Conservation (phyloP, 192 early-diverging fungal species). For the Kappamyces sp. region DNA sequence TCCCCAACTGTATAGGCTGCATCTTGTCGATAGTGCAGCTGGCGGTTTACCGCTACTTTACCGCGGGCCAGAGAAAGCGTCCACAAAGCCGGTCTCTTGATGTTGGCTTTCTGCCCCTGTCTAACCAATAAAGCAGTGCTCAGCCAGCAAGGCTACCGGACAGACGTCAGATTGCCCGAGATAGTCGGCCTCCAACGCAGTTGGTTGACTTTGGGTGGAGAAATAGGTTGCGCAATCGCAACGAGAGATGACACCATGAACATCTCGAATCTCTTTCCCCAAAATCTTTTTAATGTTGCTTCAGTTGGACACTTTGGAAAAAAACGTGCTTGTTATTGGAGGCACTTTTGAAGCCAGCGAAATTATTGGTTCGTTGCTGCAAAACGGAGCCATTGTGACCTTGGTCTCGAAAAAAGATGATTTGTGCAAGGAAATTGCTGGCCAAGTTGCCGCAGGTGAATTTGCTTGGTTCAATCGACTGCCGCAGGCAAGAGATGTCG, state of each 20-base stretch:
- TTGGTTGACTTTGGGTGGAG: conserved; percentile 8
- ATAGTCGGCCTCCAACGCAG: neutral
- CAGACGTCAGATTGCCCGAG: too few species aligned
- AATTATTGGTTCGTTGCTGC: neutral
- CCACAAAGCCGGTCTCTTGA: neutral
- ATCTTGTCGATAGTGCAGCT: too few species aligned
- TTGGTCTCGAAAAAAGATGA: conserved; percentile 12
- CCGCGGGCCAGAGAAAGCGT: too few species aligned
- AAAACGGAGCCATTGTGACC: conserved; percentile 5
- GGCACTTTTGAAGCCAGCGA: neutral
- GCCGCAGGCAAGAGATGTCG: conserved; percentile 23
- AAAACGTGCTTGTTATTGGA: conserved; percentile 16
- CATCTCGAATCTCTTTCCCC: neutral
- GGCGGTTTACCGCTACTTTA: too few species aligned
- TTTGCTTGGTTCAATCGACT: conserved; percentile 28
- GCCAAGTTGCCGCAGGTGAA: conserved; percentile 4
- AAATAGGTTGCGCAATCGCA: conserved; percentile 2
- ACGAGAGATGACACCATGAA: neutral
- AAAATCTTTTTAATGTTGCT: conserved; percentile 9
- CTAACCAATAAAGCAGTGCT: conserved; percentile 3
- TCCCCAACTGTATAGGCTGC: too few species aligned
- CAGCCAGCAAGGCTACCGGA: too few species aligned
- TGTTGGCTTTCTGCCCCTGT: neutral
- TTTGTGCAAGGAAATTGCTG: neutral
- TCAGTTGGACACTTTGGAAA: conserved; percentile 11